These are phyloP conservation scores for Sabuloglossum arenarium DNA, from an alignment of 495 filamentous ascomycete species.

Conservation along the genomic window DNA sequence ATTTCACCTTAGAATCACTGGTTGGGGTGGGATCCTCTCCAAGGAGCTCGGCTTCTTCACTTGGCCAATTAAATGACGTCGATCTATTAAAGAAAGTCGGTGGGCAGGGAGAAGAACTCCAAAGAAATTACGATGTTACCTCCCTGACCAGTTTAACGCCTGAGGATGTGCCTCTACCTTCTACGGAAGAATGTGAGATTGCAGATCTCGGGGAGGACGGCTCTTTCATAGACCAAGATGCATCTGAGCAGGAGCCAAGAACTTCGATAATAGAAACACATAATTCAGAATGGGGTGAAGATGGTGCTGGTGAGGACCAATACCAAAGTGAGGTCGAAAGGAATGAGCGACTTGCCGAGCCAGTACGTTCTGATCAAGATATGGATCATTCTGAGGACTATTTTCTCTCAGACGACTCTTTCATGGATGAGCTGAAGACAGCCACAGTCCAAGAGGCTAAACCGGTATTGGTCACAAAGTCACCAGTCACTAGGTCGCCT, in stretches of 20 bases:
- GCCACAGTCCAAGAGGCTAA: slow-evolving; percentile 69
- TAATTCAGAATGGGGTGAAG: not conserved
- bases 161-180: not conserved
- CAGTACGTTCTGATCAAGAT: slow-evolving; percentile 24
- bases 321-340: not conserved
- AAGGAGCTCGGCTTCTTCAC: not conserved
- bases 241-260: not conserved
- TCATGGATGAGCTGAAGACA: slow-evolving; percentile 74
- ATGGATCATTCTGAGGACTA: slow-evolving; percentile 27
- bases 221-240: not conserved
- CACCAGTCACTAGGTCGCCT: slow-evolving; percentile 74
- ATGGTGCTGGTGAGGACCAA: not conserved
- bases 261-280: not conserved
- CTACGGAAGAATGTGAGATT: not conserved
- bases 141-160: not conserved
- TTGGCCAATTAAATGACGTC: not conserved
- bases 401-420: slow-evolving; percentile 61
- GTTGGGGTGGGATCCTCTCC: not conserved
- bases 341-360: not conserved
- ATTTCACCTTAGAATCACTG: not conserved
- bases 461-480: slow-evolving; percentile 62
- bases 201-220: not conserved
- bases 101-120: not conserved
- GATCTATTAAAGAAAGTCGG: not conserved
- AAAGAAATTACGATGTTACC: not conserved